Base-by-base conservation (phyloP, 805 yeast genomes). In the Metschnikowia arizonensis region DNA sequence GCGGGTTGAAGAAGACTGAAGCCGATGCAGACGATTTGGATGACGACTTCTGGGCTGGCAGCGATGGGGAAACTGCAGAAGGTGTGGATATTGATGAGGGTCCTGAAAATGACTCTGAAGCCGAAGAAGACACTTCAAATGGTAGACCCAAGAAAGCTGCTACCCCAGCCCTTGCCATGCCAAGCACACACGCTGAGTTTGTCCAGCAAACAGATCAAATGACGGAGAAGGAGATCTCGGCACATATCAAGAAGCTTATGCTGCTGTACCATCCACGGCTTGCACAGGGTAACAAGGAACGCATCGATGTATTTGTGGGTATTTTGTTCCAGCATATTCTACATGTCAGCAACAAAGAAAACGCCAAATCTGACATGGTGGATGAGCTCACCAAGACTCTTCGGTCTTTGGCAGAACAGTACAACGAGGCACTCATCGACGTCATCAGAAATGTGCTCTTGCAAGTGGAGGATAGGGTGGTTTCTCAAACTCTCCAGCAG, bases 261-360 rank as follows among this genome's bases (percentile, higher is more conserved):
- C 74, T 73, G 42, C 60, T 70, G 0, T 81, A 83, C 63, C 88
- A 85, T 50, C 96, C 97, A 11, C 80, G 83, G 50, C 70, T 86
- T 43, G 88, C 86, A 2, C 77, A 73, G 45, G 97, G 96, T 2
- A 89, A 91, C 62, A 88, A 87, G 59, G 85, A 81, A 48, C 82
- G 77, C 56, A 65, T 86, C 52, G 85, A 83, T 19, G 59, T 53
- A 2, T 84, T 90, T 57, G 76, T 85, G 1, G 73, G 77, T 3
- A 76, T 86, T 8, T 54, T 89, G 11, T 70, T 86, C 49, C 78
- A 82, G 52, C 88, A 86, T 56, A 65, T 79, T 9, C 61, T 86
- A 33, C 66, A 72, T 46, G 58, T 82, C 26, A 65, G 60, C n/a
- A 40, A 53, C 34, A 29, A 45, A 14, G 46, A 42, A 1, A 54